Evolutionary conservation across 768 basidiomycete genomes (phyloP), one percentile per base, ranked within the genome.

Genomic region (Phaeotremella skinneri): DNA sequence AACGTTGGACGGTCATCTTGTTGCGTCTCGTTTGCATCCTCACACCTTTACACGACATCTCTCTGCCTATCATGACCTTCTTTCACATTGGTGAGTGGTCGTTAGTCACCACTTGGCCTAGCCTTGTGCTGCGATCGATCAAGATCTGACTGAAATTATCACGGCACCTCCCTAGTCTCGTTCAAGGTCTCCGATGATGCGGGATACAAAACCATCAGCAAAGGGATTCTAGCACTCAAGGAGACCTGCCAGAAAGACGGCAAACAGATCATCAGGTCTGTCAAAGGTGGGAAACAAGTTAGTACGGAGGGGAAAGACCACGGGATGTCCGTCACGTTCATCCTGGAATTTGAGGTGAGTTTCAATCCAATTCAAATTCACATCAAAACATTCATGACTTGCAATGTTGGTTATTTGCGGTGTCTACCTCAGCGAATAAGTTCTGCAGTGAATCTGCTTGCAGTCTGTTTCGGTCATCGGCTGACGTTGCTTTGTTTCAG

Each of bases 271-370:
- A 63, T 77, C 48, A 55, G 55, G 26, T 57, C 61, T 2, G 56
- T 74, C 11, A 60, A 65, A 16, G 74, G 74, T 7, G 76, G 76
- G 0, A 59, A 52, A 31, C 65, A 76, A 55, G 68, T 64, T 50
- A 63, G 60, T 27, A 41, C 59, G 9, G 76, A 77, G 31, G 66
- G 69, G 0, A 29, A 47, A 1, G 54, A 61, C 26, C 57, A 62
- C n/a, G 74, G 72, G 4, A 67, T 73, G 68, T 51, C 68, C 26
- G 62, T 68, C 23, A 60, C 63, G 11, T 73, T 70, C 52, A 34
- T 73, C 29, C 51, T 70, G 59, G 69, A 70, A 5, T 69, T 69
- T 52, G 73, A 72, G 39, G 76, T 77, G 50, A 30, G 69, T 64
- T n/a, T n/a, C n/a, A n/a, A 26, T 32, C 55, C 54, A 54, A 58